Conservation (phyloP, 73 alveolate genomes). For the Symbiodinium pilosum region DNA sequence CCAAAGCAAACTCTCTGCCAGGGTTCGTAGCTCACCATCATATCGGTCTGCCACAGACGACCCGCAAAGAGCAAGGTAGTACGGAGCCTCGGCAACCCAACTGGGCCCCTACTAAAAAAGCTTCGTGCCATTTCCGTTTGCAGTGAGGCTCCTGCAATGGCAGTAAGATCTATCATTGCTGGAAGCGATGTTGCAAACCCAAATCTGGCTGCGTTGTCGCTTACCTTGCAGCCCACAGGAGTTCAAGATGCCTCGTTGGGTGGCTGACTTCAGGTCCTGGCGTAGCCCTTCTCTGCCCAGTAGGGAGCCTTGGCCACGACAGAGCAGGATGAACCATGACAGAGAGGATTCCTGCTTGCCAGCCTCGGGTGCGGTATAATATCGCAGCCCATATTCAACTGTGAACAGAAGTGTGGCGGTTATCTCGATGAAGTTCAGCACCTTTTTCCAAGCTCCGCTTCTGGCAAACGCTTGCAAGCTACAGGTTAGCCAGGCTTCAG, state of each 20-base stretch:
- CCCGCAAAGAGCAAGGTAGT: conserved; percentile 81
- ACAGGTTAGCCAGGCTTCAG: not conserved
- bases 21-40: conserved; percentile 77
- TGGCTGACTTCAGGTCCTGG: not conserved
- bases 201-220: conserved; percentile 72
- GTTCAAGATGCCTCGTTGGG: too few relatives aligned
- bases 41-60: conserved; percentile 81
- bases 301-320: conserved; percentile 46
- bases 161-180: conserved; percentile 53
- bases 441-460: not conserved
- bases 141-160: conserved; percentile 27
- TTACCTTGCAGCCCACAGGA: conserved; percentile 26
- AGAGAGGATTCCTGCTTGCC: too few relatives aligned
- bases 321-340: not conserved
- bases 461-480: not conserved
- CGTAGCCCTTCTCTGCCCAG: conserved; percentile 84
- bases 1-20: not conserved
- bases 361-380: conserved; percentile 80
- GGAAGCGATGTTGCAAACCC: conserved; percentile 54
- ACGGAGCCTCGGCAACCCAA: conserved; percentile 21
- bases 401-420: conserved; percentile 85
- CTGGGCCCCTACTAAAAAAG: too few relatives aligned
- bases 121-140: too few relatives aligned
- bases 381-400: conserved; percentile 52
- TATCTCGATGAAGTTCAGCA: conserved; percentile 62